Base-by-base conservation (phyloP, 2,329 filamentous ascomycete genomes). In the Talaromyces sp. region DNA sequence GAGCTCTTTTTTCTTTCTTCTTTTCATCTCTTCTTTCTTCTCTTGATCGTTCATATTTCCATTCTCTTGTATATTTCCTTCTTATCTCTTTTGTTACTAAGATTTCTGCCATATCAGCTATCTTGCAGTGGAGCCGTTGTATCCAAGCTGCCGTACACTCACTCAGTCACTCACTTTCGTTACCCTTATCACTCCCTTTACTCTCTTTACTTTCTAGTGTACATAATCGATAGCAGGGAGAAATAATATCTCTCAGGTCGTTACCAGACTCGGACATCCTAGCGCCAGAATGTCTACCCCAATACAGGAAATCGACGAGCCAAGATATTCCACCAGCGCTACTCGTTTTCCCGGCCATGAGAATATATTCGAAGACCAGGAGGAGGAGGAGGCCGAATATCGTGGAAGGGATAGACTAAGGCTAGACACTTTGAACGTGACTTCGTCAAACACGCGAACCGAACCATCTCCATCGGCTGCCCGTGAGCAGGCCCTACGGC, bases 401-500 rank as follows among this genome's bases (percentile, higher is more conserved):
- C 58, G 48, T 31, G 53, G 41, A 19, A 25, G 52, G 15, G 33
- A 33, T 41, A 36, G 50, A 17, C n/a, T 57, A 13, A 35, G 55
- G 10, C 48, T 57, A 7, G 54, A 60, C 10, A 53, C 53, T 19
- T 13, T 40, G 21, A 33, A 37, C n/a, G 19, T 37, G 10, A 46
- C 43, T 9, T 43, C 35, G 5, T 40, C 31, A 11, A 33, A 35
- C 3, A 21, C 36, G 22, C 28, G 41, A 13, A 37, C 57, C 13
- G 59, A 69, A 60, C 65, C 63, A 40, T 86, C 84, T 0, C 80
- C 82, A 1, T 83, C 83, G 0, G 77, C 80, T 59, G 78, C 76
- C 15, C 78, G 85, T 39, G 85, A 88, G 69, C 78, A 85, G 65
- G 79, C 81, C 5, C 78, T 79, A 60, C 77, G 84, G 48, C 73